Percentiles rank a stretch among this genome's conserved stretches.
phyloP scores from a whole-genome alignment of 495 filamentous ascomycete genomes.

The Cryomyces minteri region DNA sequence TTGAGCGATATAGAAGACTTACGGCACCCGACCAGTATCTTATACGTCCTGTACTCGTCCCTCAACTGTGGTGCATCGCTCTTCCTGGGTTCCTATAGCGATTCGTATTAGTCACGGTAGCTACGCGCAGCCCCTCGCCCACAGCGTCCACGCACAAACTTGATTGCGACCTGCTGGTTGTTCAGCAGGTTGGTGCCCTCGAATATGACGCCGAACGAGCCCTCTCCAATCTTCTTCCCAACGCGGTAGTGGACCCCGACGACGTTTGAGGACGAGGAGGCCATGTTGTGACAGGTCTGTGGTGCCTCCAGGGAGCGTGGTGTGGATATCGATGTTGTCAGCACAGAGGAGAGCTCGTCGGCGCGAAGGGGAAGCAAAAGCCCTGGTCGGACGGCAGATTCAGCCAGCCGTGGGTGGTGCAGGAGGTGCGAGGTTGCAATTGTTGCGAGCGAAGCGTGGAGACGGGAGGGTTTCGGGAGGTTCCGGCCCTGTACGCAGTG shows the following conservation, averaged over 20 bases:
- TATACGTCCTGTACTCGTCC: constrained; percentile 99
- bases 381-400: too few species aligned
- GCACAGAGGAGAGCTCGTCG: not conserved
- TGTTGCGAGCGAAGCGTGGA: too few species aligned
- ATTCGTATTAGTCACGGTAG: not conserved
- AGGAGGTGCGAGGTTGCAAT: too few species aligned
- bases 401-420: too few species aligned
- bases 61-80: constrained; percentile 95
- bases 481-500: too few species aligned
- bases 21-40: constrained; percentile 98
- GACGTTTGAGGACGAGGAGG: constrained; percentile 91
- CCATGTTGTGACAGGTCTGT: constrained; percentile 34
- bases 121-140: too few species aligned
- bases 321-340: not conserved
- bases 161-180: constrained; percentile 98
- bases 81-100: constrained; percentile 76
- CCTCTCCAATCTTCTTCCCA: constrained; percentile 98
- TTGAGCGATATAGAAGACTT: constrained; percentile 27
- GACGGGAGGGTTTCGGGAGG: too few species aligned
- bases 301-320: not conserved
- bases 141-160: constrained; percentile 57
- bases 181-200: constrained; percentile 97
- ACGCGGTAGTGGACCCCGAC: constrained; percentile 98
- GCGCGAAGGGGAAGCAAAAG: too few species aligned
- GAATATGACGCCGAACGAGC: constrained; percentile 97